Base-by-base conservation (phyloP, 805 yeast genomes). In the Maudiozyma barnettii region DNA sequence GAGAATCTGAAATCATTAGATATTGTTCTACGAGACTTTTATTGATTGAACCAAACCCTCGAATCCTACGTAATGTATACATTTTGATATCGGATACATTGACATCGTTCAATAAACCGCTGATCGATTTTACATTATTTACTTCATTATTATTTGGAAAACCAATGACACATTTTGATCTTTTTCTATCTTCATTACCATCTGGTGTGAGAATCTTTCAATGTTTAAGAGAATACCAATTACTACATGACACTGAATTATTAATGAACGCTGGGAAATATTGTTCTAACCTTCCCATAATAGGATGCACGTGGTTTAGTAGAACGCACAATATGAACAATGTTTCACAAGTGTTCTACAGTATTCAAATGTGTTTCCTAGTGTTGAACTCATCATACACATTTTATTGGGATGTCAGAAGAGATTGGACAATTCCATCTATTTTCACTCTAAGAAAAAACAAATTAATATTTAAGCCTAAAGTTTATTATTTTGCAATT, bases 321-420 rank as follows among this genome's bases (percentile, higher is more conserved):
- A 53, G 52, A 49, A 49, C 47, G 26, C 19, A 49, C 46, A 8
- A 51, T 38, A 43, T 47, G 18, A 35, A 45, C 16, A 40, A 45
- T 16, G 22, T 46, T 1, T 22, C 45, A 3, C 10, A 36, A 8
- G 41, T 44, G 10, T 51, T 65, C 20, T 29, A 20, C 14, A 38
- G 14, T 2, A 18, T 47, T 2, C 66, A 69, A 62, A 55, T 62
- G 14, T 49, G 68, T 54, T 68, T 68, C 55, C 79, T 74, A 49
- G 58, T 81, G 1, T 56, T 84, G 38, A 88, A 85, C 60, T 84
- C 98, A 0, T 56, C 78, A 0, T 93, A 84, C 63, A 76, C 95
- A 14, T 84, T 87, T 50, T 68, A 78, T 47, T 93, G 99, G 99
- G 99, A 93, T 64, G 65, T 91, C 12, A 75, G 75, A 44, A 78